Percentiles rank a stretch among this genome's conserved stretches.
Evolutionary conservation across 805 yeast genomes (phyloP).

Genomic region (Ogataea kodamae): DNA sequence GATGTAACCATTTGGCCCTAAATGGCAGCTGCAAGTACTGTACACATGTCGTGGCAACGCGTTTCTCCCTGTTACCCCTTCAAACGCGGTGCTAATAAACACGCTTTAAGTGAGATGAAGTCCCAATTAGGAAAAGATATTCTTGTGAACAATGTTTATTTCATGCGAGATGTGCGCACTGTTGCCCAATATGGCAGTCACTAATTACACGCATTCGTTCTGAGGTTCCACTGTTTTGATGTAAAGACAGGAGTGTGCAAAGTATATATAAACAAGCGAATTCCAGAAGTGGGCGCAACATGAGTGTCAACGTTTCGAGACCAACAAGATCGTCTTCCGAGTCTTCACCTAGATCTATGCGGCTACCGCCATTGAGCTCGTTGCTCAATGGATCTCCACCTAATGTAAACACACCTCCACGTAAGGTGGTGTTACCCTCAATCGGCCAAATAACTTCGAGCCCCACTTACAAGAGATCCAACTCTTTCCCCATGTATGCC

Average conservation of each 20-base stretch:
- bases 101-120: conserved; percentile 10
- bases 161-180: conserved; percentile 2
- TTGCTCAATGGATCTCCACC: conserved; percentile 18
- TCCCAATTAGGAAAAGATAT: conserved; percentile 5
- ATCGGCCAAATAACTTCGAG: conserved; percentile 26
- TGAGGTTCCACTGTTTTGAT: conserved; percentile 7
- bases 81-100: conserved; percentile 12
- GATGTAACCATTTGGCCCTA: no score
- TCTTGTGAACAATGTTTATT: conserved; percentile 1
- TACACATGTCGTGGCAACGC: no score
- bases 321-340: conserved; percentile 24
- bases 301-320: conserved; percentile 25
- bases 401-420: conserved; percentile 15
- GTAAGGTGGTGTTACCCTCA: conserved; percentile 23
- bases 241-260: conserved; percentile 6
- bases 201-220: conserved; percentile 8
- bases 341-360: conserved; percentile 24
- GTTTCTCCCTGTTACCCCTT: conserved; percentile 7
- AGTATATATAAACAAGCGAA: conserved; percentile 6
- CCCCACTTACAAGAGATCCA: conserved; percentile 24
- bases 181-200: conserved; percentile 2
- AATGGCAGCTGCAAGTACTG: no score
- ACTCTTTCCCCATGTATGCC: conserved; percentile 17
- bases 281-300: conserved; percentile 5
- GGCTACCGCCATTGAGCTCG: conserved; percentile 28